Evolutionary conservation across 805 yeast genomes (phyloP), one percentile per base, ranked within the genome.

Genomic region (Pachysolen tannophilus): DNA sequence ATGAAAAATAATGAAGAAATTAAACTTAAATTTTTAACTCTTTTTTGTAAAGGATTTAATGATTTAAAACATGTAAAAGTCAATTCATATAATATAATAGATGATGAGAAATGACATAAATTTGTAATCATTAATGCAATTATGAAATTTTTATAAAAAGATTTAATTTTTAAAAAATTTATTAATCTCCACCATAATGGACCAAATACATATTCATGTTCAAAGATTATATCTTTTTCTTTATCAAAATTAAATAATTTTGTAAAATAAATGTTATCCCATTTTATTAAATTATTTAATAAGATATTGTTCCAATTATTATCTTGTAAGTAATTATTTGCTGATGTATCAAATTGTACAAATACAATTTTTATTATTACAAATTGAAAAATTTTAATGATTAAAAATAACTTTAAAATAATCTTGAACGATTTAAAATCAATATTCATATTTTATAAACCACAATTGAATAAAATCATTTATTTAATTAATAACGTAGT

Each of bases 121-220:
- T 81, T 78, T 17, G 79, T 63, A 1, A 79, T 25, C 0, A 67
- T 10, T 1, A 79, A 52, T 1, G 78, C 76, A 3, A 67, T 43
- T 6, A 69, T 41, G 2, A 80, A 56, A 19, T 67, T 65, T 13
- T 49, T 45, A 50, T 74, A 73, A 33, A 72, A 55, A 9, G 43
- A 46, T 3, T 43, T 52, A 29, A 55, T 32, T 8, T 20, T 26
- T 8, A 32, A 9, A 16, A 17, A 43, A 29, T 45, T 51, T 3
- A 81, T 55, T 3, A 78, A 30, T 17, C 72, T 50, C 62, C 80
- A 68, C 94, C 95, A 90, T 2, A 75, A 49, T 8, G 82, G 82
- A 19, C 94, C 77, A 52, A 85, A 90, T 4, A 94, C 97, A 67
- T 75, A 82, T 56, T 87, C 94, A 53, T 90, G 95, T 56, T 90